Evolutionary conservation across 371 early-diverging fungal species (phyloP).

Genomic region (Massospora cicadina): DNA sequence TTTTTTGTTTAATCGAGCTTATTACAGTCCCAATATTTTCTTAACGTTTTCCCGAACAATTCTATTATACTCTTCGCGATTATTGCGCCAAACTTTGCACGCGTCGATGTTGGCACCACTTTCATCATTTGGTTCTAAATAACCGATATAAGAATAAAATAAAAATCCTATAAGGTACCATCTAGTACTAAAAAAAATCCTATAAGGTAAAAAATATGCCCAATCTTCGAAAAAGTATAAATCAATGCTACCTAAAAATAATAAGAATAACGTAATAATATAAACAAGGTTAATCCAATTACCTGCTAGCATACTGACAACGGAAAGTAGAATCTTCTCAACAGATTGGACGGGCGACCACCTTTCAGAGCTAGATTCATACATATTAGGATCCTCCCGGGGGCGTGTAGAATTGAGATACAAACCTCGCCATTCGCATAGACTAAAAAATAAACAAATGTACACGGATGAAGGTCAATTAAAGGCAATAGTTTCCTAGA

Average conservation of each 20-base stretch:
- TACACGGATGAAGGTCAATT: neutral
- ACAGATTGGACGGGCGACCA: conserved; percentile 97
- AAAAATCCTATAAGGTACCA: no score
- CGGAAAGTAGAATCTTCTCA: conserved; percentile 89
- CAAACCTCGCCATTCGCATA: conserved; percentile 97
- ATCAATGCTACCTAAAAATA: no score
- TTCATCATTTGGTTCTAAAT: conserved; percentile 92
- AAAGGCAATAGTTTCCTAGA: no score
- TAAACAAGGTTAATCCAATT: conserved; percentile 18
- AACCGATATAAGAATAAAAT: conserved; percentile 6
- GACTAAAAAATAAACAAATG: conserved; percentile 23
- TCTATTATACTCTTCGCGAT: conserved; percentile 60
- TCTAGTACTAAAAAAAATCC: no score
- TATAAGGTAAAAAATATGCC: no score
- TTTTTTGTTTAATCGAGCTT: neutral
- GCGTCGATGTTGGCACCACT: conserved; percentile 98
- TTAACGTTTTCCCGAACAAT: conserved; percentile 59
- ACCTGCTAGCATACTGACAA: conserved; percentile 84
- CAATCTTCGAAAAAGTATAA: no score
- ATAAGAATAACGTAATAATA: no score
- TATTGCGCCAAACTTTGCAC: conserved; percentile 80
- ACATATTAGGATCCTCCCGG: conserved; percentile 95
- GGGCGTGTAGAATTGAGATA: conserved; percentile 96
- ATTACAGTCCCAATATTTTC: conserved; percentile 44
- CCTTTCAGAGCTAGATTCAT: conserved; percentile 79